Evolutionary conservation across 768 basidiomycete species (phyloP).

Genomic region (Hypsizygus marmoreus): DNA sequence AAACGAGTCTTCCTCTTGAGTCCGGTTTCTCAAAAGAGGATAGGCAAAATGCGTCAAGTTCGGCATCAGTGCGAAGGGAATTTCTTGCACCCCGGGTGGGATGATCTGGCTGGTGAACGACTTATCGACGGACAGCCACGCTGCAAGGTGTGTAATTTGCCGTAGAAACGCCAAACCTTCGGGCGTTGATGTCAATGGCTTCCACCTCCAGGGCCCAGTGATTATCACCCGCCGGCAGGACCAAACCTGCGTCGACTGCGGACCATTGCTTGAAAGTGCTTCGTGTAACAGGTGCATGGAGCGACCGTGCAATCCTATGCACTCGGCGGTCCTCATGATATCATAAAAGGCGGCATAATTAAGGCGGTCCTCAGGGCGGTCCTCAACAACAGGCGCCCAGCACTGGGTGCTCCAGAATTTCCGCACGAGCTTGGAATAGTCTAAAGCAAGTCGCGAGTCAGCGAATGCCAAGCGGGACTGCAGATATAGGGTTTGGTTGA

Average conservation of each 20-base stretch:
- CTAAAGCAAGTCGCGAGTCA: conserved; percentile 26
- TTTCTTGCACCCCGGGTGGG: conserved; percentile 22
- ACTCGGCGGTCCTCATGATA: conserved; percentile 29
- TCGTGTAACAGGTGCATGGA: conserved; percentile 38
- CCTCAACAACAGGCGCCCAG: conserved; percentile 24
- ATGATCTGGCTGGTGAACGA: conserved; percentile 1
- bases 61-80: conserved; percentile 34
- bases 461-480: conserved; percentile 10
- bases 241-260: conserved; percentile 19
- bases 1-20: neutral
- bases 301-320: conserved; percentile 32
- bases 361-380: conserved; percentile 5
- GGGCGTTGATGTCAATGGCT: conserved; percentile 27
- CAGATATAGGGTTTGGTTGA: conserved; percentile 33
- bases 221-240: conserved; percentile 32
- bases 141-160: conserved; percentile 37
- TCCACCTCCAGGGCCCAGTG: conserved; percentile 35
- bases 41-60: conserved; percentile 36
- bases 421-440: conserved; percentile 32
- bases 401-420: conserved; percentile 37
- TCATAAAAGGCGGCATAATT: conserved; percentile 19
- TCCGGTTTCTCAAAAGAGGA: conserved; percentile 15
- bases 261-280: conserved; percentile 22
- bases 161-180: conserved; percentile 34
- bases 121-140: conserved; percentile 27